Evolutionary conservation across 139 green algal species (phyloP).

Genomic region (Coccomyxa sp.): DNA sequence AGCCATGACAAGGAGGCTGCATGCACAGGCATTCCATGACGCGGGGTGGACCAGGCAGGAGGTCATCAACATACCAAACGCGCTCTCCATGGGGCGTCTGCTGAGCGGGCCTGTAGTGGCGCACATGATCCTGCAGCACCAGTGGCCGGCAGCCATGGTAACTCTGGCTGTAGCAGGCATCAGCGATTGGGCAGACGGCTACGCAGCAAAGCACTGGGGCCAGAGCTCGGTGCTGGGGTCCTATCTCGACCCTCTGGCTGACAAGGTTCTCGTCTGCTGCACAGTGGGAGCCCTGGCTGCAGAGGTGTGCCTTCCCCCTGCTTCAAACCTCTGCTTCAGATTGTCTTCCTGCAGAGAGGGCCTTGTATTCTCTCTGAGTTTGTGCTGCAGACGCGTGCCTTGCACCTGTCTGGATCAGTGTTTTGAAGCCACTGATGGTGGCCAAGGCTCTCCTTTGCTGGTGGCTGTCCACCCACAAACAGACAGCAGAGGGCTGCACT

Average conservation of each 20-base stretch:
- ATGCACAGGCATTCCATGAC: neutral
- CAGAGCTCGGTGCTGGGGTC: slow-evolving; percentile 70
- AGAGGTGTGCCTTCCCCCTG: slow-evolving; percentile 12
- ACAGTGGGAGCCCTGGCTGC: slow-evolving; percentile 49
- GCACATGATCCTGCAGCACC: slow-evolving; percentile 24
- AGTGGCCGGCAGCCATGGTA: slow-evolving; percentile 7
- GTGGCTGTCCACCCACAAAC: too few species aligned
- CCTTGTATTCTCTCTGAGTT: neutral
- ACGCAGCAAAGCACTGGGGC: slow-evolving; percentile 44
- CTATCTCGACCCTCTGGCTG: slow-evolving; percentile 85
- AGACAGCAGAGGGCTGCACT: too few species aligned
- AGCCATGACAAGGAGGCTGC: too few species aligned
- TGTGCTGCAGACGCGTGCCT: too few species aligned
- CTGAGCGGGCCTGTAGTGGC: slow-evolving; percentile 46
- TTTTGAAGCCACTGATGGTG: too few species aligned
- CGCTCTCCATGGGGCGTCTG: slow-evolving; percentile 39
- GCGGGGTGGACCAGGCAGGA: slow-evolving; percentile 34
- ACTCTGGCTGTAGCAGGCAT: slow-evolving; percentile 23
- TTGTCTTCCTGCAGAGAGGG: too few species aligned
- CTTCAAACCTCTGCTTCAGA: neutral
- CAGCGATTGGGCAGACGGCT: slow-evolving; percentile 84
- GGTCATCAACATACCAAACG: slow-evolving; percentile 49
- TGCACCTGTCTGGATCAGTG: too few species aligned
- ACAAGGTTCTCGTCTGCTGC: slow-evolving; percentile 74
- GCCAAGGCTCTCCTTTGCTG: too few species aligned